Conservation (phyloP, 257 asterid species). For the Nemophila menziesii region DNA sequence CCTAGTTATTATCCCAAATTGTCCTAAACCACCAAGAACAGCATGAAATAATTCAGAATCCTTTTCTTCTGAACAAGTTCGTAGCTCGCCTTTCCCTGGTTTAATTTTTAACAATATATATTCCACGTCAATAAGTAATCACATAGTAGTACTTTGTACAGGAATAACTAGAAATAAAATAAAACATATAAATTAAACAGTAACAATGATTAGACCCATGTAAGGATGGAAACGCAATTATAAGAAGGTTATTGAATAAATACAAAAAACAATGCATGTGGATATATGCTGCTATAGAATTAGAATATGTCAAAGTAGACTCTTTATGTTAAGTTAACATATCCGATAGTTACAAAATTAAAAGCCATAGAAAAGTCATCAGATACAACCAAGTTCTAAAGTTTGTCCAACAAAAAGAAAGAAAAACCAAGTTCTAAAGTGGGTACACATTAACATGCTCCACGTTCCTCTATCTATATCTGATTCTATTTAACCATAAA, state of each 20-base stretch:
- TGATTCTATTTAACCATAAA: too few species aligned
- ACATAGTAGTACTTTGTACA: too few species aligned
- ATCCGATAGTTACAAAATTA: background rate
- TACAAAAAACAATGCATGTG: constrained; percentile 38
- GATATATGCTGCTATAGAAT: constrained; percentile 14
- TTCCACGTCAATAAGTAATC: background rate
- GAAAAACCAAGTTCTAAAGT: background rate
- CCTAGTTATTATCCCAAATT: constrained; percentile 71
- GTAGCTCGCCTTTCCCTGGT: constrained; percentile 69
- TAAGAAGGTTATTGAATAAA: constrained; percentile 11
- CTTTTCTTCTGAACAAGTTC: constrained; percentile 44
- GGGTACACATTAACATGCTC: background rate
- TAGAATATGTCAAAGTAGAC: constrained; percentile 8
- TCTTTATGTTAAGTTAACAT: constrained; percentile 13
- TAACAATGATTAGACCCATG: constrained; percentile 12
- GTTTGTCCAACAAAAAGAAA: background rate
- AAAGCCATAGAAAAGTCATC: constrained; percentile 9
- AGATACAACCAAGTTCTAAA: background rate
- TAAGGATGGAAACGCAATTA: constrained; percentile 13
- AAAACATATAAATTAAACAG: background rate
- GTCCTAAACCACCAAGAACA: constrained; percentile 81
- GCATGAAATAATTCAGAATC: constrained; percentile 51
- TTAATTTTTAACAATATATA: background rate
- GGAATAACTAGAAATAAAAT: background rate
- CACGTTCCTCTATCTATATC: too few species aligned